A percentile compares a stretch with the other conserved stretches of the same genome.
Evolutionary conservation across 331 rosid species (phyloP).

Genomic region (Ulmus americana): DNA sequence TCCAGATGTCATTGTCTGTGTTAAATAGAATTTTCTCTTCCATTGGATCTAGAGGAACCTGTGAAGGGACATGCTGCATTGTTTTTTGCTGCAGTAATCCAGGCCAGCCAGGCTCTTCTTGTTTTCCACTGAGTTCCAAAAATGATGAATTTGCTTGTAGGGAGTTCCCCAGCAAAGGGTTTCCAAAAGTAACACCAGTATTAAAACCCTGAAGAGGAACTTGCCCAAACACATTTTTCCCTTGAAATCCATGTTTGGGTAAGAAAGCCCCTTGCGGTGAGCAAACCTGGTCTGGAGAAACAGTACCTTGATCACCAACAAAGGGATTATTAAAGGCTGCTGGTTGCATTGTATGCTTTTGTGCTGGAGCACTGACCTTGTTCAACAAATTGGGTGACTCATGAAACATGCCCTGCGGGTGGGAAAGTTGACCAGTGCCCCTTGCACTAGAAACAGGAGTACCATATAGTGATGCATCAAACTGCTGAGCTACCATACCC

Average conservation of each 20-base stretch:
- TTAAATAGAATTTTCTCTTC: conserved; percentile 50
- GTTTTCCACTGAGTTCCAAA: conserved; percentile 30
- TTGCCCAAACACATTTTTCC: conserved; percentile 32
- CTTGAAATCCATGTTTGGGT: conserved; percentile 39
- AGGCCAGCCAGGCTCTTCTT: conserved; percentile 39
- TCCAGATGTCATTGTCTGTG: conserved; percentile 43
- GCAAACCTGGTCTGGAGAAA: conserved; percentile 35
- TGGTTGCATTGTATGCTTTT: conserved; percentile 36
- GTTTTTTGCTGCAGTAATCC: conserved; percentile 29
- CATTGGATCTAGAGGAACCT: conserved; percentile 49
- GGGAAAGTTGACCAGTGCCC: conserved; percentile 32
- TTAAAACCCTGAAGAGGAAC: conserved; percentile 32
- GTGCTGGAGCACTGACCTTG: conserved; percentile 29
- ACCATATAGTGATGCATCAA: conserved; percentile 41
- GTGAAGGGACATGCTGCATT: conserved; percentile 34
- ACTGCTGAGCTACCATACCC: conserved; percentile 38
- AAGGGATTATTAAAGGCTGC: conserved; percentile 31
- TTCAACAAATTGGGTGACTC: conserved; percentile 38
- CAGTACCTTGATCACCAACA: conserved; percentile 27
- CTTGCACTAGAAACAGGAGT: conserved; percentile 34
- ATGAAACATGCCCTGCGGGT: conserved; percentile 33
- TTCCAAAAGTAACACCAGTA: conserved; percentile 27
- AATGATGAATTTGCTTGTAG: conserved; percentile 29
- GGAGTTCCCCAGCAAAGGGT: conserved; percentile 30
- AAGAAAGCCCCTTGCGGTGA: conserved; percentile 26